Percentiles rank a stretch among this genome's conserved stretches.
Evolutionary conservation across 2,329 filamentous ascomycete species (phyloP).

Genomic region (Moelleriella libera): DNA sequence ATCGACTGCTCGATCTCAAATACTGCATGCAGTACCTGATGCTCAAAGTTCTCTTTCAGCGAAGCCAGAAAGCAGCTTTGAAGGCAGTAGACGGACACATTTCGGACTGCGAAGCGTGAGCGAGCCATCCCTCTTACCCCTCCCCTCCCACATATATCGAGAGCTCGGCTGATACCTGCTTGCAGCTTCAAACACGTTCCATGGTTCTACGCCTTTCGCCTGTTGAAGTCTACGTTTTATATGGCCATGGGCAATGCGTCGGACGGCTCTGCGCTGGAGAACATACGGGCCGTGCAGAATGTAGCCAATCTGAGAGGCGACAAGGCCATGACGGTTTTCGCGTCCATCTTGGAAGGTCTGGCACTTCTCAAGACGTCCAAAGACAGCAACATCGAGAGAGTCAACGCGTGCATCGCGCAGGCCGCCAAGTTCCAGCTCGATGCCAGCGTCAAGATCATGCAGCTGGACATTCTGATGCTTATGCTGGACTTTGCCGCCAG

Average conservation of each 20-base stretch:
- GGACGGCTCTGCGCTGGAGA: slow-evolving; percentile 52
- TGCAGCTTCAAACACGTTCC: slow-evolving; percentile 47
- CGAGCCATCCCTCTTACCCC: not conserved
- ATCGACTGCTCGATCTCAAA: slow-evolving; percentile 46
- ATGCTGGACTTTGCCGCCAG: slow-evolving; percentile 58
- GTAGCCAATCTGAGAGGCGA: slow-evolving; percentile 49
- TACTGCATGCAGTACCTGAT: slow-evolving; percentile 66
- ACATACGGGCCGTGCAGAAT: slow-evolving; percentile 47
- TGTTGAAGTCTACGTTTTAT: slow-evolving; percentile 57
- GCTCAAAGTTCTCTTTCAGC: slow-evolving; percentile 54
- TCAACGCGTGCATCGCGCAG: slow-evolving; percentile 61
- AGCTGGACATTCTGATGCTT: slow-evolving; percentile 51
- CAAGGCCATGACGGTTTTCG: slow-evolving; percentile 48
- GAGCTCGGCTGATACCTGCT: too few relatives aligned
- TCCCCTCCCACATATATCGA: too few relatives aligned
- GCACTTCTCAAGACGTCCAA: slow-evolving; percentile 51
- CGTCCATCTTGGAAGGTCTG: slow-evolving; percentile 54
- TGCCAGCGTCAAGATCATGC: slow-evolving; percentile 45
- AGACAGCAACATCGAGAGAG: slow-evolving; percentile 52
- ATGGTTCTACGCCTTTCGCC: slow-evolving; percentile 67
- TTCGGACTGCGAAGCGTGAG: slow-evolving; percentile 50
- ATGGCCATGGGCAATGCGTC: slow-evolving; percentile 44
- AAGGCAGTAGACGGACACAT: slow-evolving; percentile 59
- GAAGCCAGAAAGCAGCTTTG: slow-evolving; percentile 57
- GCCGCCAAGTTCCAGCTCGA: slow-evolving; percentile 59